phyloP scores from a whole-genome alignment of 805 yeast species.

The Candida adriatica region DNA sequence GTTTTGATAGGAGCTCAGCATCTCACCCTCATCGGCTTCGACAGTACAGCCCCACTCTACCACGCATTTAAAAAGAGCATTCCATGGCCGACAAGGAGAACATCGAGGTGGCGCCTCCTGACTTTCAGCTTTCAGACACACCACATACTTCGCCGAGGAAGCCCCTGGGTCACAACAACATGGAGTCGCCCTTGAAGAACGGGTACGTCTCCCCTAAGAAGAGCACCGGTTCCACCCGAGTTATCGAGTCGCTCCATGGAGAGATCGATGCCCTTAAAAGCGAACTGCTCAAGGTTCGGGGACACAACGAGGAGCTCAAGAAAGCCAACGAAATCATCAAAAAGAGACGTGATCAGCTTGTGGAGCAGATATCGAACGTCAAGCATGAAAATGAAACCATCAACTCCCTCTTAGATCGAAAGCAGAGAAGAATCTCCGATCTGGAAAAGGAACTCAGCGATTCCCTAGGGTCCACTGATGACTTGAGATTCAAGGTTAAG shows the following conservation, averaged over 20 bases:
- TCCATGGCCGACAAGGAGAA: conserved; percentile 11
- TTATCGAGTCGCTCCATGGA: conserved; percentile 36
- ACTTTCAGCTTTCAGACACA: background rate
- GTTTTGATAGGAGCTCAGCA: no score
- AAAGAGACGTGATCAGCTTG: conserved; percentile 44
- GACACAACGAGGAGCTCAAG: conserved; percentile 46
- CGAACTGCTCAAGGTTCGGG: conserved; percentile 30
- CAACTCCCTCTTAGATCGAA: conserved; percentile 58
- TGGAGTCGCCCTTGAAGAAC: conserved; percentile 5
- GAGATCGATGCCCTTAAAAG: conserved; percentile 47
- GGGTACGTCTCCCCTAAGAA: conserved; percentile 3
- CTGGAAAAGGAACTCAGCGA: conserved; percentile 53
- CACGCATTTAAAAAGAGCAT: no score
- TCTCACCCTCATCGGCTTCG: no score
- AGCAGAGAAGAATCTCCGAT: conserved; percentile 61
- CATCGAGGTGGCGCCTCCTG: conserved; percentile 1
- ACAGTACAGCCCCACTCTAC: no score
- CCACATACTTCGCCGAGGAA: conserved; percentile 7
- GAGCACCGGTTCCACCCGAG: conserved; percentile 17
- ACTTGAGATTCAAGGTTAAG: conserved; percentile 41
- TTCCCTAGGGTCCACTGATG: conserved; percentile 39
- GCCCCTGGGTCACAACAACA: conserved; percentile 8
- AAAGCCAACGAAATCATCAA: conserved; percentile 43
- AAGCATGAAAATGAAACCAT: conserved; percentile 76
- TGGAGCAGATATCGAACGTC: conserved; percentile 60